Evolutionary conservation across 257 asterid genomes (phyloP), one percentile per base, ranked within the genome.

Genomic region (Primulina tabacum): DNA sequence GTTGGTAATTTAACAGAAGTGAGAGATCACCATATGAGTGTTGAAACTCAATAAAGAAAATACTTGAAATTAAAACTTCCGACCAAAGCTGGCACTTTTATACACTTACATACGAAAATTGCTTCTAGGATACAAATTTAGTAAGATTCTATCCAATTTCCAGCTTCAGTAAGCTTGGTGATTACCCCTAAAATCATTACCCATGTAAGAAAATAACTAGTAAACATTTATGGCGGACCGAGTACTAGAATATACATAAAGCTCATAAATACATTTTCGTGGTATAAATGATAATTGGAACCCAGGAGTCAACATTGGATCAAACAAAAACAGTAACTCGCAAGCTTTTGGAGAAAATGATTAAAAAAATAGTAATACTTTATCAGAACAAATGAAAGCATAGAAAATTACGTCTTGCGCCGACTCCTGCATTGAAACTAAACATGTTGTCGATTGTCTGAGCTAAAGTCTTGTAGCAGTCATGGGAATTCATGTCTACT

Each of bases 401-500:
- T 1, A 74, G 68, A 71, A 26, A 73, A 81, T 82, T 79, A 91
- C 97, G 72, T 79, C 81, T 85, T 68, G 83, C 67, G 50, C 79
- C 75, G 67, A 61, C 76, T 29, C 75, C 34, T 14, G 77, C 70
- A 75, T 73, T 75, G 26, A 80, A 78, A 63, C 62, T 76, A 73
- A 92, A 92, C 98, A 92, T 92, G 75, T 78, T 78, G 75, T 87
- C 93, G 74, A 92, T 74, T 5, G 86, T 76, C 12, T 28, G 82
- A 61, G 92, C 88, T 77, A 92, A 82, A 73, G 89, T 80, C 84
- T 78, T 77, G 7, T 92, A 92, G 80, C 86, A 82, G 75, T 64
- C 71, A 73, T 90, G 98, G 80, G 92, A 89, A 76, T 76, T 84
- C 71, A 90, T 83, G 77, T 92, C 98, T 17, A 90, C 82, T 76